Evolutionary conservation across 208 protist genomes (phyloP).

Genomic region (Wallacemonas sp.): DNA sequence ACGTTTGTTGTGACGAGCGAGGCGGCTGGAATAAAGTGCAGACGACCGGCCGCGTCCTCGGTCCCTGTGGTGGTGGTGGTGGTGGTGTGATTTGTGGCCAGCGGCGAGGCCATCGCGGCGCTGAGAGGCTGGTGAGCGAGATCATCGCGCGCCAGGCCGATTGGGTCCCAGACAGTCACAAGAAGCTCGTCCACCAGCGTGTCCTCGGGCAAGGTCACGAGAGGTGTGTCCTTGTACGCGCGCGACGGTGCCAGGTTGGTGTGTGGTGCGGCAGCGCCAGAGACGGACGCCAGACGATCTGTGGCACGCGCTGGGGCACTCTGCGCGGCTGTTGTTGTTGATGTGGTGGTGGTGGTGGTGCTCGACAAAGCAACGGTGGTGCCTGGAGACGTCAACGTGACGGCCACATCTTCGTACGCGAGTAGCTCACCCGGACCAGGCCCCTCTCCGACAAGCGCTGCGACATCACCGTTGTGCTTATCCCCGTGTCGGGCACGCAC

Average conservation of each 20-base stretch:
- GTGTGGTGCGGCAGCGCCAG: no score
- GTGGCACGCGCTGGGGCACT: neutral
- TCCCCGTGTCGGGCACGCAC: slow-evolving; percentile 41
- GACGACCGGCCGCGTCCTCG: no score
- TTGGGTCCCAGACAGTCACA: slow-evolving; percentile 59
- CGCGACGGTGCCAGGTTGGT: neutral
- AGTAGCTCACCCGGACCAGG: slow-evolving; percentile 57
- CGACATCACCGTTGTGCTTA: neutral
- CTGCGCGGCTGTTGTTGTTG: neutral
- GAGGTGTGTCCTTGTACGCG: slow-evolving; percentile 16
- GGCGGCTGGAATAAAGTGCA: slow-evolving; percentile 61
- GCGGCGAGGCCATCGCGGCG: neutral
- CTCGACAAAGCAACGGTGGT: neutral
- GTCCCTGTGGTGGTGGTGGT: no score
- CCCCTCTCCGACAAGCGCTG: slow-evolving; percentile 41
- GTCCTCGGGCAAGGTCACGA: slow-evolving; percentile 48
- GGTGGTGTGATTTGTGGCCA: neutral
- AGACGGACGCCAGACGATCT: no score
- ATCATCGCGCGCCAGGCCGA: slow-evolving; percentile 53
- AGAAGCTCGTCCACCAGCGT: slow-evolving; percentile 51
- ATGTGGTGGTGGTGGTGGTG: neutral
- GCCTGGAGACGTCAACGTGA: neutral
- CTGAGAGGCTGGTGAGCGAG: slow-evolving; percentile 24
- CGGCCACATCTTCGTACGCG: slow-evolving; percentile 28
- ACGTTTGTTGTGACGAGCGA: slow-evolving; percentile 49